A percentile compares a stretch with the other conserved stretches of the same genome.
These are phyloP conservation scores for Tetrapisispora pingtungensis DNA, from an alignment of 805 yeast species.

Conservation along the genomic window DNA sequence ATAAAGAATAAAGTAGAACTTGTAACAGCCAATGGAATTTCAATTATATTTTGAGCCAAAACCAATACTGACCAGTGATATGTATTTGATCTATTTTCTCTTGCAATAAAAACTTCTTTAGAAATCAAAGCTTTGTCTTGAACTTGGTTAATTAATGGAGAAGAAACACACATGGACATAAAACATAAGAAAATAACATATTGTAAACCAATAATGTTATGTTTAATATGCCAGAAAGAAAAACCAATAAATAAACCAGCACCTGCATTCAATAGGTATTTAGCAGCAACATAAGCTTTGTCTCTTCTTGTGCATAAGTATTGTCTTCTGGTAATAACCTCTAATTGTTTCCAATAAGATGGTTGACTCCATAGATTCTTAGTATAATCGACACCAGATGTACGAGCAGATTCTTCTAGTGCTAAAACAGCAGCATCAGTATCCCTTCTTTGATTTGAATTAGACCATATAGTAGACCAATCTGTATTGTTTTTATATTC, in stretches of 20 bases:
- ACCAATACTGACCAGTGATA: constrained; percentile 33
- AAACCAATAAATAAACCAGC: constrained; percentile 67
- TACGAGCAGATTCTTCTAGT: constrained; percentile 14
- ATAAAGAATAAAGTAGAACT: constrained; percentile 27
- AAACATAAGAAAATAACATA: constrained; percentile 54
- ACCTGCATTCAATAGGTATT: constrained; percentile 40
- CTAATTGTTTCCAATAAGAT: constrained; percentile 39
- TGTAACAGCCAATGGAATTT: constrained; percentile 29
- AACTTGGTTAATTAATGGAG: constrained; percentile 35
- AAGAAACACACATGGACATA: constrained; percentile 47
- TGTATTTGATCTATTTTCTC: constrained; percentile 34
- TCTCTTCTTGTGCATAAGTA: constrained; percentile 45
- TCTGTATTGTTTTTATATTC: constrained; percentile 5
- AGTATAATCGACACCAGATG: constrained; percentile 13
- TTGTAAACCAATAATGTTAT: constrained; percentile 45
- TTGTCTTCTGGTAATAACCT: constrained; percentile 35
- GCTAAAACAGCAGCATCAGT: constrained; percentile 4
- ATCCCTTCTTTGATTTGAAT: constrained; percentile 9
- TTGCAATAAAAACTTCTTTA: constrained; percentile 32
- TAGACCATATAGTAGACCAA: constrained; percentile 19
- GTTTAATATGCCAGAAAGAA: constrained; percentile 52
- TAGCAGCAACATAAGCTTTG: constrained; percentile 53
- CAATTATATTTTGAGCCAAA: constrained; percentile 29
- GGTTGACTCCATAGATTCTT: constrained; percentile 19
- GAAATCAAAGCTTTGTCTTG: constrained; percentile 30